Conservation (phyloP, 768 basidiomycete species). For the Tricholoma furcatifolium region DNA sequence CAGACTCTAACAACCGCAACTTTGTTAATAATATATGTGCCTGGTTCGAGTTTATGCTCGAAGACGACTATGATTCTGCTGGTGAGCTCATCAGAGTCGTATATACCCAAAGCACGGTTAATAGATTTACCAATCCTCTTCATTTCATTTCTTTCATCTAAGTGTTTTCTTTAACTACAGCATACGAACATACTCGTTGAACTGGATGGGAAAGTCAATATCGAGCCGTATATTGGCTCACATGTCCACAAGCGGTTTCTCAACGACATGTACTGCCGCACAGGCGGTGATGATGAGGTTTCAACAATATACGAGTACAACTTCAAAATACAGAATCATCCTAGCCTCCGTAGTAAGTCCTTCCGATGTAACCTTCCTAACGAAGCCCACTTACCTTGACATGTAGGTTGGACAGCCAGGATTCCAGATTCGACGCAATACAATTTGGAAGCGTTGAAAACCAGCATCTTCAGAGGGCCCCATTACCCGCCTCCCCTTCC, state of each 20-base stretch:
- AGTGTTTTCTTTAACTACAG: slow-evolving; percentile 9
- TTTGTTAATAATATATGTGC: slow-evolving; percentile 29
- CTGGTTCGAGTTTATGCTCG: slow-evolving; percentile 37
- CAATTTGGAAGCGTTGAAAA: not conserved
- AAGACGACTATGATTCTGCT: slow-evolving; percentile 26
- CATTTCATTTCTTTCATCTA: too few species aligned
- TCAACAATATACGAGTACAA: slow-evolving; percentile 34
- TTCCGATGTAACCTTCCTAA: not conserved
- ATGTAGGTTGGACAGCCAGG: slow-evolving; percentile 17
- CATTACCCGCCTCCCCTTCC: slow-evolving; percentile 18
- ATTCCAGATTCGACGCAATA: slow-evolving; percentile 8
- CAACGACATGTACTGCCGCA: not conserved
- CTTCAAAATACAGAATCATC: slow-evolving; percentile 24
- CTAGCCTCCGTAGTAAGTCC: slow-evolving; percentile 19
- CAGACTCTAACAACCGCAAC: slow-evolving; percentile 12
- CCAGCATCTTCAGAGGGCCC: too few species aligned
- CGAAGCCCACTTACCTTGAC: not conserved
- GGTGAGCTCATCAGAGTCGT: slow-evolving; percentile 23
- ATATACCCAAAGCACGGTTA: slow-evolving; percentile 31
- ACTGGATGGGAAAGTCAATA: slow-evolving; percentile 25
- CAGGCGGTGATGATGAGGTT: slow-evolving; percentile 2
- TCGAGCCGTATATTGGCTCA: slow-evolving; percentile 25
- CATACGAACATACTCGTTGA: slow-evolving; percentile 30
- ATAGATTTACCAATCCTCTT: slow-evolving; percentile 6
- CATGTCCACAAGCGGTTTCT: slow-evolving; percentile 24